Conservation (phyloP, 495 filamentous ascomycete species). For the Penicillium subrubescens region DNA sequence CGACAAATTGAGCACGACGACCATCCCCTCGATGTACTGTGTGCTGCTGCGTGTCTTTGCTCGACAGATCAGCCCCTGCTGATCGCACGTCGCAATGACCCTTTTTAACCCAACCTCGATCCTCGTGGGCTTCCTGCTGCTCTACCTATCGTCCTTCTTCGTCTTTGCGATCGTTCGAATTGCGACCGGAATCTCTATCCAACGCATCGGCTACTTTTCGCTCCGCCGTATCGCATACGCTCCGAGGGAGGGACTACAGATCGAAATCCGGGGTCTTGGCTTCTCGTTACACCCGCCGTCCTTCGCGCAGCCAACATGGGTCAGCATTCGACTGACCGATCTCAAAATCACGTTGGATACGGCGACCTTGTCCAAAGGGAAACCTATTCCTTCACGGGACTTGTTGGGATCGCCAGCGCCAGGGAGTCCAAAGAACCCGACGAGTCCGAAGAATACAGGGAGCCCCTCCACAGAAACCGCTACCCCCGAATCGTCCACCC, state of each 20-base stretch:
- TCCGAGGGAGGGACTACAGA: conserved; percentile 79
- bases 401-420: conserved; percentile 26
- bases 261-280: conserved; percentile 88
- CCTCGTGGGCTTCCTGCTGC: conserved; percentile 76
- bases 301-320: conserved; percentile 95
- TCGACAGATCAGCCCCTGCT: conserved; percentile 42
- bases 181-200: conserved; percentile 91
- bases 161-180: conserved; percentile 92
- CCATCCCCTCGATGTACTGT: conserved; percentile 26
- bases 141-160: conserved; percentile 90
- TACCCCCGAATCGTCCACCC: conserved; percentile 23
- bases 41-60: conserved; percentile 17
- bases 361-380: conserved; percentile 54
- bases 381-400: conserved; percentile 29
- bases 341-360: conserved; percentile 82
- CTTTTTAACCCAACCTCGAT: conserved; percentile 75
- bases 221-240: conserved; percentile 87
- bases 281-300: conserved; percentile 88
- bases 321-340: conserved; percentile 84
- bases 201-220: conserved; percentile 89
- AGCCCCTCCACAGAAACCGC: conserved; percentile 26
- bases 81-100: conserved; percentile 55
- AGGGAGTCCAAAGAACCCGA: conserved; percentile 18
- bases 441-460: conserved; percentile 9
- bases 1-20: conserved; percentile 29